Conservation (phyloP, 1,284 basidiomycete genomes). For the Dichomitus squalens region DNA sequence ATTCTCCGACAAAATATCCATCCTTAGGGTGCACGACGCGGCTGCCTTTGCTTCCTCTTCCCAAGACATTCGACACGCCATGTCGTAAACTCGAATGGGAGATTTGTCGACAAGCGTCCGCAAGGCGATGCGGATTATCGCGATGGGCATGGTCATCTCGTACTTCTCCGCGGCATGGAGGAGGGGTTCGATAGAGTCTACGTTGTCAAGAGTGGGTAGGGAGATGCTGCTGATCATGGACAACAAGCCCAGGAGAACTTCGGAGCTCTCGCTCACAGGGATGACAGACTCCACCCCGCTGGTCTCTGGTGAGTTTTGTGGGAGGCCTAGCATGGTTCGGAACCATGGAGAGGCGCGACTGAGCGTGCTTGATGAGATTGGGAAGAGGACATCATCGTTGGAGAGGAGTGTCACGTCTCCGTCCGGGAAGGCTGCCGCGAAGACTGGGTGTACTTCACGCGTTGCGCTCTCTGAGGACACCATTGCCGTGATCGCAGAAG, state of each 20-base stretch:
- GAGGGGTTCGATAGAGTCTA: constrained; percentile 51
- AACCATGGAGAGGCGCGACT: constrained; percentile 63
- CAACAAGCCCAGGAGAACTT: constrained; percentile 52
- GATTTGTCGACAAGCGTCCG: constrained; percentile 26
- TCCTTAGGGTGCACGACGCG: constrained; percentile 40
- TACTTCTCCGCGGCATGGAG: constrained; percentile 64
- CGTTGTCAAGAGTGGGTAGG: constrained; percentile 45
- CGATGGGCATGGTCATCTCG: constrained; percentile 59
- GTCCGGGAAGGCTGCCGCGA: constrained; percentile 25
- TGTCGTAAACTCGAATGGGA: constrained; percentile 51
- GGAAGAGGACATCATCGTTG: constrained; percentile 47
- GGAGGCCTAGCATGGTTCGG: constrained; percentile 53
- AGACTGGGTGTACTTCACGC: background rate
- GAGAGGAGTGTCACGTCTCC: constrained; percentile 50
- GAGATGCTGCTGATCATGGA: constrained; percentile 58
- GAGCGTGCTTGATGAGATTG: constrained; percentile 53
- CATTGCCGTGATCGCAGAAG: no score
- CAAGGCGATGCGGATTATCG: constrained; percentile 47
- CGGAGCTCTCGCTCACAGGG: constrained; percentile 51
- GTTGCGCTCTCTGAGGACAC: background rate
- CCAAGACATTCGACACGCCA: constrained; percentile 60
- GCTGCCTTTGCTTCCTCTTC: constrained; percentile 50
- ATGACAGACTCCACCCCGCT: constrained; percentile 40
- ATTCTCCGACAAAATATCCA: constrained; percentile 48
- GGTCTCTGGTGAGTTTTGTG: constrained; percentile 42